Evolutionary conservation across 192 early-diverging fungal genomes (phyloP).

Genomic region (Glomus cerebriforme): DNA sequence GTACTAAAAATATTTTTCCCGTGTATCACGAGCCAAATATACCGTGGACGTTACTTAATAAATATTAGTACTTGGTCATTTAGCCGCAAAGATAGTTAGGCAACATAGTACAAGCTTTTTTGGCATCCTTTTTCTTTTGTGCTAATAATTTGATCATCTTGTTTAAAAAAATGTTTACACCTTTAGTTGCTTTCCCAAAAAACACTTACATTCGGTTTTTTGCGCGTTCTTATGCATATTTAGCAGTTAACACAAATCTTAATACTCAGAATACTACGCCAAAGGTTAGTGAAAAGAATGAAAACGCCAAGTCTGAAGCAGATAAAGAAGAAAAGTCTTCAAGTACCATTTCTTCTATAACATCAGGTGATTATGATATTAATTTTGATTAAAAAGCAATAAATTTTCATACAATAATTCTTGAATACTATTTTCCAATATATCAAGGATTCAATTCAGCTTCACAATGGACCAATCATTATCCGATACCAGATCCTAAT

Average conservation of each 20-base stretch:
- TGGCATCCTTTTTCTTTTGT: too few species aligned
- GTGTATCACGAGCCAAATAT: too few species aligned
- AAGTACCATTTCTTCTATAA: constrained; percentile 3
- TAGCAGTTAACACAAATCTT: not conserved
- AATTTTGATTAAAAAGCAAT: not conserved
- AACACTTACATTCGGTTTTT: not conserved
- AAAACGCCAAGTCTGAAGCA: not conserved
- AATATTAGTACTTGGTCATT: too few species aligned
- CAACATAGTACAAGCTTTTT: too few species aligned
- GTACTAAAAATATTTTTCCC: too few species aligned
- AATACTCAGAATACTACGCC: not conserved
- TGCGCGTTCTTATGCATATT: not conserved
- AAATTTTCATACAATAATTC: not conserved
- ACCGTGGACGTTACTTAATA: too few species aligned
- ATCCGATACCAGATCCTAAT: constrained; percentile 49
- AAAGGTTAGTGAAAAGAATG: not conserved
- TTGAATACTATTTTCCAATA: not conserved
- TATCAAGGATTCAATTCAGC: constrained; percentile 42
- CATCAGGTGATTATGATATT: not conserved
- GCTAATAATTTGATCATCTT: not conserved
- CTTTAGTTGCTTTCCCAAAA: not conserved
- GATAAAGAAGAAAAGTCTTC: not conserved
- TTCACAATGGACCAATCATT: constrained; percentile 43
- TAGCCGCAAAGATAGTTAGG: too few species aligned
- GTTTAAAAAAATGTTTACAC: not conserved